phyloP scores from a whole-genome alignment of 2,329 filamentous ascomycete species.

The Aspergillus fumigatus region DNA sequence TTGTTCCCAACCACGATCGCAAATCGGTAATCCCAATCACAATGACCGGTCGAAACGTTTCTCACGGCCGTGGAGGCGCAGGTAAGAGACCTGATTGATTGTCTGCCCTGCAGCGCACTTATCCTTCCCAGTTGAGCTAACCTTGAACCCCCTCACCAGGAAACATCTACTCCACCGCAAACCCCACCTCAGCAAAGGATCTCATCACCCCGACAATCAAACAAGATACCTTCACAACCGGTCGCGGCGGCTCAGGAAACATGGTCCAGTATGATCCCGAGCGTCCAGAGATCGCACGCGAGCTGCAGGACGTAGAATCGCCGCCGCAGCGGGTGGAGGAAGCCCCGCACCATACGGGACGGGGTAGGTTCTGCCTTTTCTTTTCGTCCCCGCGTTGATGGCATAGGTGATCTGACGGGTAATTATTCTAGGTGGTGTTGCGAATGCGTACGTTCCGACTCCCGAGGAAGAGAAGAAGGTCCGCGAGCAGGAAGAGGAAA shows the following conservation, averaged over 20 bases:
- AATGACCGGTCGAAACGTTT: constrained; percentile 39
- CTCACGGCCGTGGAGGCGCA: constrained; percentile 73
- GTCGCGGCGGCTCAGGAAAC: constrained; percentile 82
- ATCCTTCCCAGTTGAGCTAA: not conserved
- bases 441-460: constrained; percentile 30
- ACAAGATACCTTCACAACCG: constrained; percentile 78
- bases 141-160: constrained; percentile 31
- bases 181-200: constrained; percentile 54
- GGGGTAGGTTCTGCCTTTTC: constrained; percentile 31
- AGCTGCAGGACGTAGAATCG: constrained; percentile 75
- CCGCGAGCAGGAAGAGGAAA: constrained; percentile 31
- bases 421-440: constrained; percentile 27
- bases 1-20: not conserved
- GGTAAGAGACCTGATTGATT: constrained; percentile 38
- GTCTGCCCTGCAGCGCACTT: not conserved
- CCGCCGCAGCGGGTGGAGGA: constrained; percentile 35
- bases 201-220: constrained; percentile 81
- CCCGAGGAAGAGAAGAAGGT: constrained; percentile 23
- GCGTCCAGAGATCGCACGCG: constrained; percentile 63
- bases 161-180: constrained; percentile 58
- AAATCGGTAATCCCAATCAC: constrained; percentile 1
- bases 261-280: constrained; percentile 73
- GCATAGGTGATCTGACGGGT: not conserved
- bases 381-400: not conserved
- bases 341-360: constrained; percentile 38